Base-by-base conservation (phyloP, 2,329 filamentous ascomycete genomes). In the Penicillium occitanis region DNA sequence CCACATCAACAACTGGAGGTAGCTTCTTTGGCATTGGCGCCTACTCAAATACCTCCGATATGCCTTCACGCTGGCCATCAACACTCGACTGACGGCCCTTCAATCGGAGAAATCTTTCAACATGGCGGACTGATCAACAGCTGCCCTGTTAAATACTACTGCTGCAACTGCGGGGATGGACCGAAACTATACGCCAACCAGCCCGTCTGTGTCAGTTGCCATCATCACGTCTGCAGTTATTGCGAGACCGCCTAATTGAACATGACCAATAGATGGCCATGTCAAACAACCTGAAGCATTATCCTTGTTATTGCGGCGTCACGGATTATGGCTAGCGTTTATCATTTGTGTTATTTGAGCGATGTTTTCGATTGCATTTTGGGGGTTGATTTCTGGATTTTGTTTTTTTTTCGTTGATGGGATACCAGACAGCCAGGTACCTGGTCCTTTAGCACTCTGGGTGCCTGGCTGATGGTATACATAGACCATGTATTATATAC, bases 151-250 rank as follows among this genome's bases (percentile, higher is more conserved):
- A 70, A 10, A 68, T 77, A 68, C 6, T 80, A 78, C 64, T 80
- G 78, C 71, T 80, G 78, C 72, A 1, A 66, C 4, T 80, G 78
- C 66, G 46, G 71, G 0, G 78, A 80, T 50, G 78, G 78, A 0
- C 78, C 78, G 0, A 80, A 80, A 61, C 68, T 78, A 46, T 79
- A 69, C 68, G 70, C 75, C 11, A 51, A 67, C 35, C 76, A 80
- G 51, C 71, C 74, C 1, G 53, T 44, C 22, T 80, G 78, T 61
- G 69, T 78, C 2, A 64, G 46, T 0, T 80, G 78, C 71, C 1
- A 71, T 2, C 78, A 80, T 28, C 44, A 46, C 14, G 70, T 69
- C 30, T 80, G 78, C 71, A 0, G 2, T 5, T 4, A 11, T 14
- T 80, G 78, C 71, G 5, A n/a, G 17, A 2, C 17, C 4, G 30